phyloP scores from a whole-genome alignment of 176 grass and related monocot species.

The Oryza longistaminata region DNA sequence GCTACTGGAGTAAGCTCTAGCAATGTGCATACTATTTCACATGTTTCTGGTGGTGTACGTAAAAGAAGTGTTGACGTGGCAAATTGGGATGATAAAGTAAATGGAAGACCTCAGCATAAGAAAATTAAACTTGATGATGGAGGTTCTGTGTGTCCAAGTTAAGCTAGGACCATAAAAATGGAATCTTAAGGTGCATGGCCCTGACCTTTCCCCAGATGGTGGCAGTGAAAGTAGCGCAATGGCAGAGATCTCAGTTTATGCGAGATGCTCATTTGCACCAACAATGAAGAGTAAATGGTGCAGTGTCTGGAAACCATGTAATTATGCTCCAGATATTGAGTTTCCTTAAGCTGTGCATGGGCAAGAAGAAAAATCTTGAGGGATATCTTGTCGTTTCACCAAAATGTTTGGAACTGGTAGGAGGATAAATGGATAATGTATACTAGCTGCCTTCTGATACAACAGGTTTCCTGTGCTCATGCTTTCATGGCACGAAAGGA shows the following conservation, averaged over 20 bases:
- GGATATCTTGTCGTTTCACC: conserved; percentile 15
- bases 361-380: conserved; percentile 20
- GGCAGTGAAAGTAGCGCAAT: neutral
- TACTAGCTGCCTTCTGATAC: conserved; percentile 37
- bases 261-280: conserved; percentile 46
- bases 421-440: conserved; percentile 22
- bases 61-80: conserved; percentile 41
- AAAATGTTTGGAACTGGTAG: conserved; percentile 39
- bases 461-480: conserved; percentile 49
- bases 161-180: conserved; percentile 31
- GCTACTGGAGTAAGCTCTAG: conserved; percentile 5
- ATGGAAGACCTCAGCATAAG: conserved; percentile 50
- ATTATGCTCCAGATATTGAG: conserved; percentile 44
- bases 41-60: conserved; percentile 25
- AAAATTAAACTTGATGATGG: conserved; percentile 59
- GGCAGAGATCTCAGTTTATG: conserved; percentile 40
- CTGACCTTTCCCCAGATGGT: conserved; percentile 20
- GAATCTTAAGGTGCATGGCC: conserved; percentile 47
- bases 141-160: conserved; percentile 30
- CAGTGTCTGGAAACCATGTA: conserved; percentile 14
- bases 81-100: conserved; percentile 26
- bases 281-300: conserved; percentile 38
- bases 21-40: conserved; percentile 1
- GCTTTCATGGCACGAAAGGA: conserved; percentile 39
- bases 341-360: conserved; percentile 38